These are phyloP conservation scores for Sarcomyxa edulis DNA, from an alignment of 768 basidiomycete species.

Conservation along the genomic window DNA sequence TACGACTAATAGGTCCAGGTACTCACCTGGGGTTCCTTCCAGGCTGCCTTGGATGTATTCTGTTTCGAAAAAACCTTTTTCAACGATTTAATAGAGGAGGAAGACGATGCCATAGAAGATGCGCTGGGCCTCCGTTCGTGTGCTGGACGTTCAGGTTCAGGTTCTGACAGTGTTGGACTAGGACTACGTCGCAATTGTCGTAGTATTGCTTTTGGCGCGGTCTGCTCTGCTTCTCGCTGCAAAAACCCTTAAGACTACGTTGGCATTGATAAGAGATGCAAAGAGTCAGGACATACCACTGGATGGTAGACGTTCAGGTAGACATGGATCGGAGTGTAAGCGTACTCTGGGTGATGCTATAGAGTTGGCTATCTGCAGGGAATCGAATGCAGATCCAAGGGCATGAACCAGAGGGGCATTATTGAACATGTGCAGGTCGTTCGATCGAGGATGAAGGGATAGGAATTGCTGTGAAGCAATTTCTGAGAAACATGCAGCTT, in stretches of 20 bases:
- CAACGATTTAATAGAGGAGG: constrained; percentile 7
- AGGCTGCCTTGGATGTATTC: constrained; percentile 16
- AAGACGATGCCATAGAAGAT: constrained; percentile 14
- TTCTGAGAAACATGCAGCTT: too few relatives aligned
- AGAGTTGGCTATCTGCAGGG: constrained; percentile 5
- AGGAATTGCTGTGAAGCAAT: too few relatives aligned
- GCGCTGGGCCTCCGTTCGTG: constrained; percentile 13
- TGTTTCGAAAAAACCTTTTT: constrained; percentile 9
- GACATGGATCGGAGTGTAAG: constrained; percentile 46
- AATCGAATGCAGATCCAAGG: constrained; percentile 24
- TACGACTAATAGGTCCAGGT: not conserved
- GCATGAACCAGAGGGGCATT: constrained; percentile 36
- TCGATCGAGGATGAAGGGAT: not conserved
- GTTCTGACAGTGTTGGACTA: constrained; percentile 17
- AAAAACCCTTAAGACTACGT: constrained; percentile 50
- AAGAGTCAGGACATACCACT: constrained; percentile 37
- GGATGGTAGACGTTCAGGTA: constrained; percentile 67
- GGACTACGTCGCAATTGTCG: constrained; percentile 46
- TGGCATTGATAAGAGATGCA: constrained; percentile 11
- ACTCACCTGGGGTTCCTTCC: constrained; percentile 53
- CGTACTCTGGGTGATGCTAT: constrained; percentile 29
- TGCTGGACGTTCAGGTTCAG: constrained; percentile 5
- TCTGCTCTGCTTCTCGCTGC: constrained; percentile 60
- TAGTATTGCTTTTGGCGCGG: constrained; percentile 53
- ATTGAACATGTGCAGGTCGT: constrained; percentile 42